These are phyloP conservation scores for Alternaria brassicicola DNA, from an alignment of 2,329 filamentous ascomycete species.

Conservation along the genomic window DNA sequence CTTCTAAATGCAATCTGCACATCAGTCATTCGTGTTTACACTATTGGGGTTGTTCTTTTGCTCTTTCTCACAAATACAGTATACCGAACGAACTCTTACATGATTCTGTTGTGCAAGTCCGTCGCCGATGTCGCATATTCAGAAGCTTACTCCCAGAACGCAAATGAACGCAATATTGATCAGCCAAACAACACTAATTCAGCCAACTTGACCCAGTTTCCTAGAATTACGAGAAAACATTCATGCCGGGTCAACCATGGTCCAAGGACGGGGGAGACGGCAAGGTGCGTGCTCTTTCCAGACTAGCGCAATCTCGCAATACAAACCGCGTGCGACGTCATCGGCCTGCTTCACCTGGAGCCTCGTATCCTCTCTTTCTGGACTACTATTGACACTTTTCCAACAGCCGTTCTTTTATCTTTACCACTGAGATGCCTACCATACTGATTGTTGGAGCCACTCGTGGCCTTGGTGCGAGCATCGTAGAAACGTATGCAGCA, in stretches of 20 bases:
- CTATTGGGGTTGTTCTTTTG: neutral
- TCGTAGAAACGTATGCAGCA: constrained; percentile 64
- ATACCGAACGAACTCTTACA: neutral
- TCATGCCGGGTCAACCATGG: neutral
- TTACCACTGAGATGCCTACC: constrained; percentile 38
- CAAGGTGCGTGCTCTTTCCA: neutral
- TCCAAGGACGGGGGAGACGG: neutral
- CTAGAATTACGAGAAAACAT: neutral
- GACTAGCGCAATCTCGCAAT: neutral
- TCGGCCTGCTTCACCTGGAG: neutral
- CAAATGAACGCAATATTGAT: neutral
- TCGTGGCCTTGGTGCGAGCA: constrained; percentile 68
- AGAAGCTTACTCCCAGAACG: neutral
- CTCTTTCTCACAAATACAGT: neutral
- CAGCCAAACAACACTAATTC: neutral
- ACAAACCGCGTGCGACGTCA: neutral
- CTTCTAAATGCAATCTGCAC: neutral
- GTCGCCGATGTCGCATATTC: neutral
- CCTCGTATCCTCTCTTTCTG: neutral
- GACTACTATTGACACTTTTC: neutral
- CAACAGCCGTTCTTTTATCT: neutral
- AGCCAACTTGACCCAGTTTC: neutral
- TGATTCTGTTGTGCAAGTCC: neutral
- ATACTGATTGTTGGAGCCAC: constrained; percentile 72
- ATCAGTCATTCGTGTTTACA: neutral